A percentile compares a stretch with the other conserved stretches of the same genome.
These are phyloP conservation scores for Hysterangium stoloniferum DNA, from an alignment of 768 basidiomycete species.

Conservation along the genomic window DNA sequence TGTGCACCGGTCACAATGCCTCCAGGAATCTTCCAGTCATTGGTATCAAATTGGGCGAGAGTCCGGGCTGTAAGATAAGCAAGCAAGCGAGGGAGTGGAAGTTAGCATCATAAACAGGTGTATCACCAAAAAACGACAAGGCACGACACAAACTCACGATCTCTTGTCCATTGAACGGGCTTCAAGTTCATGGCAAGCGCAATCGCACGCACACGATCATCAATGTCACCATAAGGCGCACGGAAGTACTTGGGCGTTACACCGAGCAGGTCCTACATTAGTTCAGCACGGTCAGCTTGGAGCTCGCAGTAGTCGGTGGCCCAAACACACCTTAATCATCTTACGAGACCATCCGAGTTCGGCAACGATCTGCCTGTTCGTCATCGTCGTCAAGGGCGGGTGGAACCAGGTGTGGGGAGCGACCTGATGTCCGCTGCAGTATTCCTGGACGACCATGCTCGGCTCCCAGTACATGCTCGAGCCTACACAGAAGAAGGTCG, in stretches of 20 bases:
- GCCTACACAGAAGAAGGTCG: conserved; percentile 91
- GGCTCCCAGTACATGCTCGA: conserved; percentile 79
- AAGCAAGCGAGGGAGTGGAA: background rate
- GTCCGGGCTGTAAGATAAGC: conserved; percentile 16
- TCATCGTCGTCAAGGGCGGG: conserved; percentile 61
- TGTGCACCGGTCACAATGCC: conserved; percentile 61
- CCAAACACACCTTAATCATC: conserved; percentile 57
- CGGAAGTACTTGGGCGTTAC: conserved; percentile 75
- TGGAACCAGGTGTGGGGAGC: conserved; percentile 92
- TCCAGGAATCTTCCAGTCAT: conserved; percentile 85
- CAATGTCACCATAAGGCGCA: conserved; percentile 80
- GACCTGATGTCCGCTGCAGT: conserved; percentile 74
- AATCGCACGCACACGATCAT: conserved; percentile 91
- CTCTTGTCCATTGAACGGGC: conserved; percentile 84
- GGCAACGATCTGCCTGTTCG: conserved; percentile 81
- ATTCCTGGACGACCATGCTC: conserved; percentile 65
- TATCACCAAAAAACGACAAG: background rate
- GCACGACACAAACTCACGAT: conserved; percentile 34
- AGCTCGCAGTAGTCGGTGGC: background rate
- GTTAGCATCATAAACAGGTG: background rate
- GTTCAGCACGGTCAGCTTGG: conserved; percentile 27
- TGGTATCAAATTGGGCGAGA: conserved; percentile 54
- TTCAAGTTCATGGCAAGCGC: conserved; percentile 84
- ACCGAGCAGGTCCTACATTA: conserved; percentile 43
- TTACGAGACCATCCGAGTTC: conserved; percentile 91